Percentiles rank a stretch among this genome's conserved stretches.
Evolutionary conservation across 2,329 filamentous ascomycete species (phyloP).

Genomic region (Colletotrichum liriopes): DNA sequence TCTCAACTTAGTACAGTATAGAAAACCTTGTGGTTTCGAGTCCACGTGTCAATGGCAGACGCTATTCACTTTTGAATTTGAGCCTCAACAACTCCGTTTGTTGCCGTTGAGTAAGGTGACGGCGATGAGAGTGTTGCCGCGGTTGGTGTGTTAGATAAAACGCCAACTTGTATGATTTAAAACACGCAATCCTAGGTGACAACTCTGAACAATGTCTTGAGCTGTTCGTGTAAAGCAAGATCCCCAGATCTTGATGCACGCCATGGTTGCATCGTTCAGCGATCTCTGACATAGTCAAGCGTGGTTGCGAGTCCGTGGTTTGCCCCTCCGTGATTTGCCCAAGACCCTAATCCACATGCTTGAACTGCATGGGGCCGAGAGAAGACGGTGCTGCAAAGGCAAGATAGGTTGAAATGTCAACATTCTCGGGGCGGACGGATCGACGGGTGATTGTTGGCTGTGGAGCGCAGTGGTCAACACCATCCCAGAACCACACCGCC

Average conservation of each 20-base stretch:
- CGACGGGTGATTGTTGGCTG: slow-evolving; percentile 30
- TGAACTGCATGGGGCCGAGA: slow-evolving; percentile 17
- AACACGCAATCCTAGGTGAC: neutral
- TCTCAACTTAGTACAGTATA: neutral
- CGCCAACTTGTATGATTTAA: neutral
- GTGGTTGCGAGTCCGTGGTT: slow-evolving; percentile 8
- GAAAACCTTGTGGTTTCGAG: slow-evolving; percentile 3
- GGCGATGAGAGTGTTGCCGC: neutral
- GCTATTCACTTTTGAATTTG: neutral
- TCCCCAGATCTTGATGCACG: slow-evolving; percentile 39
- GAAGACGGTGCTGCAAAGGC: neutral
- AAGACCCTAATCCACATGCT: neutral
- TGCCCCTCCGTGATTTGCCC: slow-evolving; percentile 27
- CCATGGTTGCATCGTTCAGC: slow-evolving; percentile 37
- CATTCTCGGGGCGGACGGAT: slow-evolving; percentile 25
- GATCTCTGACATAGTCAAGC: slow-evolving; percentile 1
- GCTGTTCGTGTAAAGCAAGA: slow-evolving; percentile 19
- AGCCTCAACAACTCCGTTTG: neutral
- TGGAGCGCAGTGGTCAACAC: slow-evolving; percentile 37
- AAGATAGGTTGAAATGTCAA: slow-evolving; percentile 1
- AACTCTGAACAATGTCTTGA: neutral
- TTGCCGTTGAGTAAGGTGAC: neutral
- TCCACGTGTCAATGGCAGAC: neutral
- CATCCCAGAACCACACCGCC: slow-evolving; percentile 44
- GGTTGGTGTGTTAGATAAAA: neutral